phyloP scores from a whole-genome alignment of 768 basidiomycete genomes.

The Boletus tylopilopsis region DNA sequence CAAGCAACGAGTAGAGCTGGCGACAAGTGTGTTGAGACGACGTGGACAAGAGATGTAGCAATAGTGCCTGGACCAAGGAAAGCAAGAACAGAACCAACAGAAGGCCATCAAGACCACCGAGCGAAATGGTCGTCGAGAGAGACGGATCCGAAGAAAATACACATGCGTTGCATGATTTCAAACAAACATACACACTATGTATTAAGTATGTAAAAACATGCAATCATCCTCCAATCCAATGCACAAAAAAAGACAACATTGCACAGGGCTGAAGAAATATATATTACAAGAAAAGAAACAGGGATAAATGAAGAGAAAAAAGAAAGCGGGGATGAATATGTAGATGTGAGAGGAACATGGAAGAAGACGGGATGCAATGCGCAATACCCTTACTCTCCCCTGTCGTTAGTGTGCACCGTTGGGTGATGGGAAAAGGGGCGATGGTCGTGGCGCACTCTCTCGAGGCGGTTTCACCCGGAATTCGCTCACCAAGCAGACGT shows the following conservation, averaged over 20 bases:
- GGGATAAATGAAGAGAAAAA: constrained; percentile 23
- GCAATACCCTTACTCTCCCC: constrained; percentile 3
- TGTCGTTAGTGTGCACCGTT: constrained; percentile 32
- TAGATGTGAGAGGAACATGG: not conserved
- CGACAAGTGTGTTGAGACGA: not conserved
- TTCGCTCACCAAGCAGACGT: constrained; percentile 66
- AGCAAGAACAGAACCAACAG: not conserved
- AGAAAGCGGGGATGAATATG: constrained; percentile 9
- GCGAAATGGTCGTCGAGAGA: not conserved
- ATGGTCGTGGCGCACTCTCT: constrained; percentile 37
- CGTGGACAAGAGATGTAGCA: not conserved
- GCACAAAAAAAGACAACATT: constrained; percentile 23
- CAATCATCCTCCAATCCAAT: constrained; percentile 14
- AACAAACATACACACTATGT: constrained; percentile 16
- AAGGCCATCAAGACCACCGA: not conserved
- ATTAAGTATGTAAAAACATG: constrained; percentile 19
- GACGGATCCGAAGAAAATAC: constrained; percentile 6
- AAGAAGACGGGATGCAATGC: not conserved
- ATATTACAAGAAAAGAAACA: constrained; percentile 23
- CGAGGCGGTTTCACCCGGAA: constrained; percentile 78
- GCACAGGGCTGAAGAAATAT: constrained; percentile 24
- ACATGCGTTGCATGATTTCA: constrained; percentile 12
- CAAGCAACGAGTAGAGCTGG: not conserved
- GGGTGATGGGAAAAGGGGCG: constrained; percentile 38
- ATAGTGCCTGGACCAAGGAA: not conserved